phyloP scores from a whole-genome alignment of 176 grass and related monocot species.

The Tillandsia fasciculata region DNA sequence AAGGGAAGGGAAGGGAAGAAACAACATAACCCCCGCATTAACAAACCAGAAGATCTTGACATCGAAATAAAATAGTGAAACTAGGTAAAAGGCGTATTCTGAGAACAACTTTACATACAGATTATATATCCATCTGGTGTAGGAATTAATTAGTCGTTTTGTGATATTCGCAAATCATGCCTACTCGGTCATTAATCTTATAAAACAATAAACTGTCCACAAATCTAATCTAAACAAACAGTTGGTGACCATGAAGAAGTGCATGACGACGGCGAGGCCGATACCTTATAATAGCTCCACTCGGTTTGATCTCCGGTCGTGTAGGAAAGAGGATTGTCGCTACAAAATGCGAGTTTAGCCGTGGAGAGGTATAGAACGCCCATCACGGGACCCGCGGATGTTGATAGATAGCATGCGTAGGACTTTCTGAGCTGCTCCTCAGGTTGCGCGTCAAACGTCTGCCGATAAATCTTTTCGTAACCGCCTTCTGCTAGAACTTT shows the following conservation, averaged over 20 bases:
- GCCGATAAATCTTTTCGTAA: constrained; percentile 60
- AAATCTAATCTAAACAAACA: too few species aligned
- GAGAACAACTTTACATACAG: too few species aligned
- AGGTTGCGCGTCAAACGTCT: constrained; percentile 46
- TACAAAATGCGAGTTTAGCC: constrained; percentile 78
- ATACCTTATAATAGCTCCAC: constrained; percentile 84
- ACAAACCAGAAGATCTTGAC: too few species aligned
- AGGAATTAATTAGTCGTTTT: too few species aligned
- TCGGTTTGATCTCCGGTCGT: constrained; percentile 34
- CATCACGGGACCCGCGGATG: constrained; percentile 65
- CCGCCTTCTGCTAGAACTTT: constrained; percentile 83
- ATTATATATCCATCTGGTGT: too few species aligned
- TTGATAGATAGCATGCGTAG: constrained; percentile 82
- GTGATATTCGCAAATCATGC: too few species aligned
- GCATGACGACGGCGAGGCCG: neutral
- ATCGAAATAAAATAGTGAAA: too few species aligned
- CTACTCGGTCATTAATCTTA: too few species aligned
- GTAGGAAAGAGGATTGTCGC: constrained; percentile 60
- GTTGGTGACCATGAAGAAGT: too few species aligned
- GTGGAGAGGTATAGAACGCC: constrained; percentile 70
- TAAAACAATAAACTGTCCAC: neutral
- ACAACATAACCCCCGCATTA: too few species aligned
- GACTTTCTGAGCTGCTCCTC: constrained; percentile 79
- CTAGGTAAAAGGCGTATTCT: too few species aligned
- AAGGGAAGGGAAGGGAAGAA: too few species aligned